These are phyloP conservation scores for Candida pseudoglaebosa DNA, from an alignment of 805 yeast genomes.

Conservation along the genomic window DNA sequence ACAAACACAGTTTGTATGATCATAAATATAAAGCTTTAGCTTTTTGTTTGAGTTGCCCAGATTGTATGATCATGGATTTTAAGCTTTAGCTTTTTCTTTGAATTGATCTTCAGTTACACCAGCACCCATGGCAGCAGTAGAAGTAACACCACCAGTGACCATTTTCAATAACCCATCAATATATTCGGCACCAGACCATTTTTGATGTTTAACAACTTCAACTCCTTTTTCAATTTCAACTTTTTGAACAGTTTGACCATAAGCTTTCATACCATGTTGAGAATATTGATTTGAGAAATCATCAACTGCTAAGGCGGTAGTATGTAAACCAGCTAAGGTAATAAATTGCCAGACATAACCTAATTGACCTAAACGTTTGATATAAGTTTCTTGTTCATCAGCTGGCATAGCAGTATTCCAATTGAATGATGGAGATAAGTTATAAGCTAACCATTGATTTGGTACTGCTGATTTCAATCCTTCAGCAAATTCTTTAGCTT, in stretches of 20 bases:
- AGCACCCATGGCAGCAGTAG: conserved; percentile 97
- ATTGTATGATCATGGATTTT: neutral
- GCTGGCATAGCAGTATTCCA: conserved; percentile 93
- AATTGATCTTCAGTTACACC: conserved; percentile 98
- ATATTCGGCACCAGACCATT: conserved; percentile 98
- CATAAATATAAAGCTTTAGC: conserved; percentile 44
- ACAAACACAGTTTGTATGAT: conserved; percentile 56
- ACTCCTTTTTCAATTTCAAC: conserved; percentile 85
- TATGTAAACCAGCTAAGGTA: conserved; percentile 94
- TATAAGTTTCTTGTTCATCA: conserved; percentile 86
- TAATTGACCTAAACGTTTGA: conserved; percentile 75
- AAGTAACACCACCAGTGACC: conserved; percentile 90
- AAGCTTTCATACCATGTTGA: conserved; percentile 89
- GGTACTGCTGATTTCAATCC: conserved; percentile 83
- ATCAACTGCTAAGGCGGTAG: conserved; percentile 89
- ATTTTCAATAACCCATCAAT: conserved; percentile 85
- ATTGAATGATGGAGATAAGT: conserved; percentile 95
- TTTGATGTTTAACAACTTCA: conserved; percentile 96
- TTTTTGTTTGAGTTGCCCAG: neutral
- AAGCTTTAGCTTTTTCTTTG: conserved; percentile 36
- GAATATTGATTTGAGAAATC: conserved; percentile 76
- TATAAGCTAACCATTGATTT: conserved; percentile 93
- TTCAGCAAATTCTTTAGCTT: conserved; percentile 91
- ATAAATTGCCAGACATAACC: conserved; percentile 98
- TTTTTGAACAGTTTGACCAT: conserved; percentile 82